Conservation (phyloP, 2,329 filamentous ascomycete genomes). For the Colletotrichum sp. region DNA sequence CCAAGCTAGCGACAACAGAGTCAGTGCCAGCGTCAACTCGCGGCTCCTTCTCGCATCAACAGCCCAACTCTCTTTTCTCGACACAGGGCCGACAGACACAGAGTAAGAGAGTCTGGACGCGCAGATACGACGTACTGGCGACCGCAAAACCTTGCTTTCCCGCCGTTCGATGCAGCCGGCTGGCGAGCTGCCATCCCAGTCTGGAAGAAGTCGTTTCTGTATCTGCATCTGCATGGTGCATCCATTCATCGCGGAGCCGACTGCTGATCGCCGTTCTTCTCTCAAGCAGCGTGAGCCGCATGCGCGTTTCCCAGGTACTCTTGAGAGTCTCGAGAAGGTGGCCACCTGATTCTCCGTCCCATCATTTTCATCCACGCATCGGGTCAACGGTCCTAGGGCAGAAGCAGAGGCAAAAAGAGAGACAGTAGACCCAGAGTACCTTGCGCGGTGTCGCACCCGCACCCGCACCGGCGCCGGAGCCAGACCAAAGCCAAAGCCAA, state of each 20-base stretch:
- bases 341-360: not conserved
- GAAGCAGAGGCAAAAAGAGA: not conserved
- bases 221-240: not conserved
- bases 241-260: not conserved
- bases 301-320: not conserved
- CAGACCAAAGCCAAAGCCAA: conserved; percentile 1
- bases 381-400: not conserved
- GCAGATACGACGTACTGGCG: conserved; percentile 1
- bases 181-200: not conserved
- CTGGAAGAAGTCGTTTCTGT: not conserved
- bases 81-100: not conserved
- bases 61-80: not conserved
- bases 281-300: not conserved
- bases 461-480: not conserved
- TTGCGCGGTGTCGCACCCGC: not conserved
- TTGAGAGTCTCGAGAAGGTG: not conserved
- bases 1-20: conserved; percentile 1
- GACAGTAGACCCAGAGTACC: not conserved
- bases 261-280: not conserved
- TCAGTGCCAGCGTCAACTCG: conserved; percentile 11
- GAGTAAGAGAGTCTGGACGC: not conserved
- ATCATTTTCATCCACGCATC: not conserved
- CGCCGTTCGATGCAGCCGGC: not conserved
- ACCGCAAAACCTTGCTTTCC: not conserved
- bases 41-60: conserved; percentile 12